A percentile compares a stretch with the other conserved stretches of the same genome.
These are phyloP conservation scores for Berberis vulgaris DNA, from an alignment of 164 flowering plant species.

Conservation along the genomic window DNA sequence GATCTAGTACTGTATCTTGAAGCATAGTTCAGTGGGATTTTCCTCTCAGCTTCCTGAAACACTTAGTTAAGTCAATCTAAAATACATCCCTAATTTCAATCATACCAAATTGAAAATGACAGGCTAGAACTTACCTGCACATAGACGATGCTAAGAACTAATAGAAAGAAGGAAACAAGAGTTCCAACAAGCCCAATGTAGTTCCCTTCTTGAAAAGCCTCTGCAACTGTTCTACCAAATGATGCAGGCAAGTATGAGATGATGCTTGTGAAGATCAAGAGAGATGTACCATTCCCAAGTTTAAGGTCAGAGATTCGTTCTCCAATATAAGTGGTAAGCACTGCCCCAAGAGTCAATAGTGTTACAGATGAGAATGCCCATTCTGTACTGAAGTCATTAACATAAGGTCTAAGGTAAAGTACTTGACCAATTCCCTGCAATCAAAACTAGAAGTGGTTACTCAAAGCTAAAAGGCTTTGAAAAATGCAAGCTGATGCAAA, in stretches of 20 bases:
- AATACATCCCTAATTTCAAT: conserved; percentile 7
- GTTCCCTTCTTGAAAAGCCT: conserved; percentile 91
- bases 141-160: conserved; percentile 93
- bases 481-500: not conserved
- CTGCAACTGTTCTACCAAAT: conserved; percentile 80
- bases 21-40: conserved; percentile 98
- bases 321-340: conserved; percentile 84
- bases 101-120: conserved; percentile 3
- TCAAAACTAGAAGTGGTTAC: conserved; percentile 1
- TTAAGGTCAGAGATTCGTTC: conserved; percentile 88
- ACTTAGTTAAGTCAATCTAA: conserved; percentile 19
- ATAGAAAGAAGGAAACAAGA: conserved; percentile 58
- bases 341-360: conserved; percentile 87
- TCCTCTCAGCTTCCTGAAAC: conserved; percentile 98
- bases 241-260: conserved; percentile 98
- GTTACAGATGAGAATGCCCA: conserved; percentile 85
- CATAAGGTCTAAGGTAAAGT: conserved; percentile 88
- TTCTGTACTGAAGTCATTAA: conserved; percentile 79
- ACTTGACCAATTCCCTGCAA: conserved; percentile 96
- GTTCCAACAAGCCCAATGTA: conserved; percentile 67
- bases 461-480: not conserved
- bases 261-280: conserved; percentile 91
- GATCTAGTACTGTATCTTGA: conserved; percentile 66
- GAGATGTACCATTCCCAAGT: conserved; percentile 99
- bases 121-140: conserved; percentile 68